phyloP scores from a whole-genome alignment of 1,284 basidiomycete genomes.

The Athelia psychrophila region DNA sequence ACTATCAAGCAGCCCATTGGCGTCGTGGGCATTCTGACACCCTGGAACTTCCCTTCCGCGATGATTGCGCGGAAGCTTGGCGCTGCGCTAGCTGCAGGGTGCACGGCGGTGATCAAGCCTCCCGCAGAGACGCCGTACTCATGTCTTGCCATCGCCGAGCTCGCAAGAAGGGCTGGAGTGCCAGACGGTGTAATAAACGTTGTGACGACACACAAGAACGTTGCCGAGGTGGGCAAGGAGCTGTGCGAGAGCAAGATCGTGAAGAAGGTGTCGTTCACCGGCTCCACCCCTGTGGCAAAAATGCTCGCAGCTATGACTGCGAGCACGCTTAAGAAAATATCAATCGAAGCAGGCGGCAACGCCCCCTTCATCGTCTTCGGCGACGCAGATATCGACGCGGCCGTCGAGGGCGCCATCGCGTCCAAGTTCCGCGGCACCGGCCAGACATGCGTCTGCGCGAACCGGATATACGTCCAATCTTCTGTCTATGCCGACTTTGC shows the following conservation, averaged over 20 bases:
- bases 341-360: constrained; percentile 88
- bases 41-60: constrained; percentile 93
- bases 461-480: constrained; percentile 85
- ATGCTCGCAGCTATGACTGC: constrained; percentile 82
- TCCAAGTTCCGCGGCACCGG: constrained; percentile 94
- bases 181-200: constrained; percentile 96
- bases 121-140: constrained; percentile 96
- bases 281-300: constrained; percentile 91
- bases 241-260: constrained; percentile 75
- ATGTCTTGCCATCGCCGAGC: constrained; percentile 85
- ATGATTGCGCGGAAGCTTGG: constrained; percentile 92
- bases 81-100: constrained; percentile 91
- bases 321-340: constrained; percentile 91
- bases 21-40: constrained; percentile 72
- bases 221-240: constrained; percentile 79
- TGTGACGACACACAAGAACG: constrained; percentile 83
- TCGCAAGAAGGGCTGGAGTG: constrained; percentile 85
- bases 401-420: constrained; percentile 80
- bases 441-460: constrained; percentile 89
- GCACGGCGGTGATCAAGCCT: constrained; percentile 95
- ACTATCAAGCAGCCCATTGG: constrained; percentile 96
- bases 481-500: constrained; percentile 86
- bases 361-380: constrained; percentile 96
- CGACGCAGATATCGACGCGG: constrained; percentile 92
- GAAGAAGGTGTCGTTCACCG: constrained; percentile 94